Base-by-base conservation (phyloP, 768 basidiomycete genomes). In the Botryobasidium botryosum region DNA sequence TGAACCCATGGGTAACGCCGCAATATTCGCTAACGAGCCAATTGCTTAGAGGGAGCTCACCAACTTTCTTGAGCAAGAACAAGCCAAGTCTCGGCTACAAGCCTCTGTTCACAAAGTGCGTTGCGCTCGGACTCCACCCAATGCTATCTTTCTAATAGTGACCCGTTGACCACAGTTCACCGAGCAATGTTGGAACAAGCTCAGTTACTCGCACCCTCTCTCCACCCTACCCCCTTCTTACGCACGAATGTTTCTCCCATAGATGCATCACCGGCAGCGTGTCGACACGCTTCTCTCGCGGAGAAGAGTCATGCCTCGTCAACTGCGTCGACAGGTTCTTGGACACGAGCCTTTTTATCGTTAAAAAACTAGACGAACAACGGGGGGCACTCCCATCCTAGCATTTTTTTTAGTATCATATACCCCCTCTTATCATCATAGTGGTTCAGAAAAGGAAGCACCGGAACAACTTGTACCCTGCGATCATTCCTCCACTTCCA, bases 261-360 rank as follows among this genome's bases (percentile, higher is more conserved):
- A 88, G 86, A 59, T 92, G 88, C 57, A 69, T 91, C 43, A 79
- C 81, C 1, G 71, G 83, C 37, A 74, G 74, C 15, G 80, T 84
- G 10, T 79, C 79, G 6, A 79, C 74, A 10, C 66, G 74, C 24
- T 88, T 92, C 61, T 79, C 83, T 18, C 68, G 78, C 40, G 64
- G 71, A 32, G 91, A 96, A 63, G 75, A 80, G 54, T 68, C 65
- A 45, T 96, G 91, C 59, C 69, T 96, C 40, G 65, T 70, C 43
- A 90, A 91, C 62, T 94, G 91, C 57, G 87, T 92, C 40, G 84
- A 85, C 46, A 69, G 90, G 47, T 96, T 94, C 65, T 64, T 96
- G 53, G 91, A 96, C 64, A 74, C 77, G 29, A 81, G 76, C 56
- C 61, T 87, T 33, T 83, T 74, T 63, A 71, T 96, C 67, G 77